Conservation (phyloP, 2,329 filamentous ascomycete species). For the Alternaria metachromatica region DNA sequence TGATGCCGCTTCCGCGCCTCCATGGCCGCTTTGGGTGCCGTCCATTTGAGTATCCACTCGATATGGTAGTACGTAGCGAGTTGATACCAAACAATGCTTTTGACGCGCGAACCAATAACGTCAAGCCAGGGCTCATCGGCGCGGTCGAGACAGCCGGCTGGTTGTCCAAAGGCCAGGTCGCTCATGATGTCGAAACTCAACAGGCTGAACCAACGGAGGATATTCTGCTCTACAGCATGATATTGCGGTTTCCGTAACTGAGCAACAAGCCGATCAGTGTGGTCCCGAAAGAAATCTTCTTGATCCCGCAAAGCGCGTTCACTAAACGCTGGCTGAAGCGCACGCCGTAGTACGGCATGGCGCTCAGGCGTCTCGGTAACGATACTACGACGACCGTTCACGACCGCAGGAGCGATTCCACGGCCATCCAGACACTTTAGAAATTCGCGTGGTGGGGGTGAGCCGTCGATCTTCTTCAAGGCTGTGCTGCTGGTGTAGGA, state of each 20-base stretch:
- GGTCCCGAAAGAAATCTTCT: conserved; percentile 3
- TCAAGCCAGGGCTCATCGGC: conserved; percentile 2
- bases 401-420: conserved; percentile 2
- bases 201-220: not conserved
- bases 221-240: not conserved
- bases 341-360: not conserved
- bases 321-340: conserved; percentile 1
- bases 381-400: not conserved
- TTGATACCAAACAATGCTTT: conserved; percentile 3
- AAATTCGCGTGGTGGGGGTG: conserved; percentile 10
- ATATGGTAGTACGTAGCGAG: conserved; percentile 2
- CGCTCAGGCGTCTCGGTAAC: conserved; percentile 2
- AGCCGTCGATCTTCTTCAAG: conserved; percentile 5
- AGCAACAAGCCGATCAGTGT: not conserved
- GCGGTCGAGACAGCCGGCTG: conserved; percentile 2
- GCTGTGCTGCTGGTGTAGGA: not conserved
- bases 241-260: not conserved
- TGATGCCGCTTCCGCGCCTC: conserved; percentile 7
- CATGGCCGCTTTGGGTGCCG: conserved; percentile 3
- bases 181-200: conserved; percentile 7
- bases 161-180: conserved; percentile 2
- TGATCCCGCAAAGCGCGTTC: conserved; percentile 3
- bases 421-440: conserved; percentile 3
- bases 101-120: not conserved
- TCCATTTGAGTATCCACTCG: not conserved